Conservation (phyloP, 129 eudicot species). For the Rutidosis leptorrhynchoides region DNA sequence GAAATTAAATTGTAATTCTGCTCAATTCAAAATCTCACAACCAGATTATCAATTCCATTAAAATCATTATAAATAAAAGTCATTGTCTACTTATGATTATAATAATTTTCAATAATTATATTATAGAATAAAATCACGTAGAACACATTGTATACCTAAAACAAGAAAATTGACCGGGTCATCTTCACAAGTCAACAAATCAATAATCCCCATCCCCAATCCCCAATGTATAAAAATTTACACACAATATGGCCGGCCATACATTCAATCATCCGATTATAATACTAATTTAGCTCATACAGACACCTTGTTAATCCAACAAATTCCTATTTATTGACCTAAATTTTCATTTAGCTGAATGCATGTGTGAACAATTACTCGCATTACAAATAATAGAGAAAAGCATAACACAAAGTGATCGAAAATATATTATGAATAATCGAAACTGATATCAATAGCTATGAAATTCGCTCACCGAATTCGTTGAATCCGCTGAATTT, state of each 20-base stretch:
- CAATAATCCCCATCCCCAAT: conserved; percentile 15
- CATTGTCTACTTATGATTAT: background rate
- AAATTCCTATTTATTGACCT: conserved; percentile 1
- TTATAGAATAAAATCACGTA: background rate
- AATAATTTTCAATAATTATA: background rate
- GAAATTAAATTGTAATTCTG: conserved; percentile 2
- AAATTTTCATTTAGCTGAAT: background rate
- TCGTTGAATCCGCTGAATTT: conserved; percentile 12
- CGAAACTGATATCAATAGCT: conserved; percentile 1
- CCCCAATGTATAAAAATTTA: conserved; percentile 11
- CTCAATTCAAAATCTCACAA: conserved; percentile 13
- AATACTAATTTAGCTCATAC: conserved; percentile 14
- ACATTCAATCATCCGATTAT: conserved; percentile 8
- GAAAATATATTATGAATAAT: background rate
- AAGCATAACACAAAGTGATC: background rate
- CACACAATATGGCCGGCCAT: conserved; percentile 3
- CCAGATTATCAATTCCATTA: background rate
- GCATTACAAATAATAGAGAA: conserved; percentile 15
- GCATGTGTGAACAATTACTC: background rate
- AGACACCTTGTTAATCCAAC: background rate
- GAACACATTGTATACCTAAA: background rate
- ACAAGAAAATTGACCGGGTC: conserved; percentile 28
- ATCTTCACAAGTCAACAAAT: conserved; percentile 19
- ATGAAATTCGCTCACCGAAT: conserved; percentile 24
- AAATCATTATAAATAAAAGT: background rate